Evolutionary conservation across 345 rosid genomes (phyloP), one percentile per base, ranked within the genome.

Genomic region (Noccaea caerulescens): DNA sequence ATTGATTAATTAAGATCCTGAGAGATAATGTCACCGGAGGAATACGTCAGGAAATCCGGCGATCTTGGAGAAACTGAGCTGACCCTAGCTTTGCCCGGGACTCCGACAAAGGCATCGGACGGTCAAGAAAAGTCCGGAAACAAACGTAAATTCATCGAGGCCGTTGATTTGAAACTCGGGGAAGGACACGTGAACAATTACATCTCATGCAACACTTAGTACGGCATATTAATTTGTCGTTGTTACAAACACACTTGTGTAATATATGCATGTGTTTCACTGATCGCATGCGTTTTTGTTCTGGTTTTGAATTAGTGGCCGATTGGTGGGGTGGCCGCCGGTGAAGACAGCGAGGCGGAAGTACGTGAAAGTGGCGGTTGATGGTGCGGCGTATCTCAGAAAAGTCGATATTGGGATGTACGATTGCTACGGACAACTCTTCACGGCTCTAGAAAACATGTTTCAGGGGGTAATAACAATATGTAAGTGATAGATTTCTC

Each of bases 281-380:
- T 34, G 13, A 58, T 54, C 11, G 12, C 30, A 12, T 43, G 32
- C 9, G 30, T 51, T 2, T 38, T 73, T 50, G 11, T 39, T 13
- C 6, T 23, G 57, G 34, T 16, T 69, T 5, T 25, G 2, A 25
- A 25, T 25, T 38, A 87, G 91, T 77, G 58, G 50, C 52, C 82
- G 83, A 69, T 80, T 84, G 58, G 88, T 85, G 46, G 96, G 96
- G 51, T 89, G 96, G 96, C 96, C 96, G 42, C 96, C 96, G 74
- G 84, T 89, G 77, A 72, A 76, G 59, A 66, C 61, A 13, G 75
- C 52, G 75, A 82, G 65, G 63, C 58, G 82, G 60, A 87, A 85
- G 27, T 86, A 74, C 61, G 93, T 89, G 43, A 89, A 89, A 79
- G 91, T 89, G 72, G 86, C 87, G 1, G 85, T 84, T 38, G 93